Percentiles rank a stretch among this genome's conserved stretches.
phyloP scores from a whole-genome alignment of 805 yeast genomes.

The Kluyveromyces siamensis region DNA sequence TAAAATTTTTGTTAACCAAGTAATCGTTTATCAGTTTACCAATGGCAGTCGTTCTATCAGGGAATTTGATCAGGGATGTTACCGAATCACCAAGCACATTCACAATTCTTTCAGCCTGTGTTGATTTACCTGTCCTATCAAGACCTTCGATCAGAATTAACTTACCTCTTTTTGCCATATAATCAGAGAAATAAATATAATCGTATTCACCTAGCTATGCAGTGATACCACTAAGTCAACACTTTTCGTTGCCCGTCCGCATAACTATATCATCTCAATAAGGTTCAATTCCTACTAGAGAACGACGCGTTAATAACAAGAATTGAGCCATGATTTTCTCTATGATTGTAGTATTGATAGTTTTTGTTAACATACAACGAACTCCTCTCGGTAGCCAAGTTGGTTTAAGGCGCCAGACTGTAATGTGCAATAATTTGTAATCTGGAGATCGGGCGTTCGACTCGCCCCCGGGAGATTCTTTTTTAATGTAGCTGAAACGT shows the following conservation, averaged over 20 bases:
- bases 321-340: neutral
- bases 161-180: conserved; percentile 45
- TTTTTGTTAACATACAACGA: too few relatives aligned
- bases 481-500: too few relatives aligned
- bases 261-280: neutral
- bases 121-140: conserved; percentile 90
- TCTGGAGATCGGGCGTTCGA: conserved; percentile 32
- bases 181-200: too few relatives aligned
- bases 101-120: conserved; percentile 50
- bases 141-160: conserved; percentile 84
- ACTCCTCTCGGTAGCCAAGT: conserved; percentile 29
- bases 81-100: conserved; percentile 27
- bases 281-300: neutral
- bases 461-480: conserved; percentile 29
- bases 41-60: conserved; percentile 75
- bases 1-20: conserved; percentile 41
- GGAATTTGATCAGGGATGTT: conserved; percentile 58
- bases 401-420: conserved; percentile 31
- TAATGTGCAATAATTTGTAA: conserved; percentile 20
- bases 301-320: neutral
- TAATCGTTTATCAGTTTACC: conserved; percentile 75
- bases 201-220: neutral
- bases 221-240: neutral
- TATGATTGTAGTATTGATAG: neutral
- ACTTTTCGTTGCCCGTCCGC: neutral